Conservation (phyloP, 352 stramenopile genomes). For the Pythium periplocum region DNA sequence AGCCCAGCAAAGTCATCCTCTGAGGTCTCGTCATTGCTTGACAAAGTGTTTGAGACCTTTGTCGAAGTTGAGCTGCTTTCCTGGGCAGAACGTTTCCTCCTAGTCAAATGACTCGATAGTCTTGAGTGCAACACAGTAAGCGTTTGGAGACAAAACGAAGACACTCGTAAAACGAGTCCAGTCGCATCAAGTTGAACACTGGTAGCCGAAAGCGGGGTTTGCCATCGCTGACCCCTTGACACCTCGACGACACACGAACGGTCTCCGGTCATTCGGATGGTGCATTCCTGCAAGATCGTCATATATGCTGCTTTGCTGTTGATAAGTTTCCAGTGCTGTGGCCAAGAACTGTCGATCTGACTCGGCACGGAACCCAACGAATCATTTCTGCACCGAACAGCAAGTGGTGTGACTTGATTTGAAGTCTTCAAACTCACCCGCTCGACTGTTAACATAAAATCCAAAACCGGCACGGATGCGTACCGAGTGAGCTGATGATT, state of each 20-base stretch:
- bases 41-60: no score
- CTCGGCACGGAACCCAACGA: conserved; percentile 26
- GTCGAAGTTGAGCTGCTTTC: no score
- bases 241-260: not conserved
- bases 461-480: conserved; percentile 23
- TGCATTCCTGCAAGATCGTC: conserved; percentile 52
- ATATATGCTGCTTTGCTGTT: conserved; percentile 33
- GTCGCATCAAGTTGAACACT: conserved; percentile 12
- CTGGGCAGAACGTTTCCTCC: no score
- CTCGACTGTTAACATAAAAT: conserved; percentile 64
- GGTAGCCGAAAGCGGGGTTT: conserved; percentile 6
- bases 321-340: conserved; percentile 36
- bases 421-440: conserved; percentile 51
- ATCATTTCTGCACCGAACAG: conserved; percentile 35
- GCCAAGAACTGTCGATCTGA: conserved; percentile 47
- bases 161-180: conserved; percentile 10
- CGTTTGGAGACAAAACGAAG: not conserved
- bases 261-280: conserved; percentile 12
- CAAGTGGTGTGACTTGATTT: conserved; percentile 25
- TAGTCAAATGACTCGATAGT: no score
- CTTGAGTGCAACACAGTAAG: no score
- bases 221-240: no score
- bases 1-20: conserved; percentile 60
- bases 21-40: conserved; percentile 6
- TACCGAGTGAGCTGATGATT: conserved; percentile 46